These are phyloP conservation scores for Tricladium varicosporioides DNA, from an alignment of 2,329 filamentous ascomycete genomes.

Conservation along the genomic window DNA sequence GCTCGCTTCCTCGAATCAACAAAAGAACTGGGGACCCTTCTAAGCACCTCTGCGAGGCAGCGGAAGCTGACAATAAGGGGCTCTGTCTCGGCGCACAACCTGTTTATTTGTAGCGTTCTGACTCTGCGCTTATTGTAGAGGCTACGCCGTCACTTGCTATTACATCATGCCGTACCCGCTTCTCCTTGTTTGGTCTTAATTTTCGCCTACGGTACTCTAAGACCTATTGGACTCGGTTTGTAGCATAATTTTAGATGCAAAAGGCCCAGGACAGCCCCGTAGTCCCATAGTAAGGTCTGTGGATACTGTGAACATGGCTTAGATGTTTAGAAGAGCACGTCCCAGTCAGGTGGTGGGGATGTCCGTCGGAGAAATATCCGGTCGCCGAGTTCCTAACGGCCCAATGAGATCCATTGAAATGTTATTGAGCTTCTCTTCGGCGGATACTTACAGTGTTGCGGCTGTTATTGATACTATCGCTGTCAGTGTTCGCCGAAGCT, in stretches of 20 bases:
- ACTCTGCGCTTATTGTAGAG: too few relatives aligned
- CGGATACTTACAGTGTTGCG: not conserved
- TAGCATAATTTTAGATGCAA: too few relatives aligned
- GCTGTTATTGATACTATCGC: not conserved
- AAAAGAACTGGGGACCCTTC: not conserved
- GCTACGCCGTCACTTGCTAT: too few relatives aligned
- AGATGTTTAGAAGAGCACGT: not conserved
- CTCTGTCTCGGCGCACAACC: not conserved
- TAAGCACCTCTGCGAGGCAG: too few relatives aligned
- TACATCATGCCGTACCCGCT: too few relatives aligned
- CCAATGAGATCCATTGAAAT: constrained; percentile 5
- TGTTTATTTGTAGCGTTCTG: too few relatives aligned
- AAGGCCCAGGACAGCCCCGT: not conserved
- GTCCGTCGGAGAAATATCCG: constrained; percentile 17
- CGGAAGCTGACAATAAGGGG: not conserved
- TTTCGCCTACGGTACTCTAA: too few relatives aligned
- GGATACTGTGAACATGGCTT: not conserved
- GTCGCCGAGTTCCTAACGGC: not conserved
- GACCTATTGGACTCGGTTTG: too few relatives aligned
- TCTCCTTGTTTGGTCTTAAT: too few relatives aligned
- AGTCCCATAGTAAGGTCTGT: not conserved
- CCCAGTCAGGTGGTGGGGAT: constrained; percentile 9
- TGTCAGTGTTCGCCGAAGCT: not conserved
- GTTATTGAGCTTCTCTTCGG: not conserved
- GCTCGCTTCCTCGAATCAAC: not conserved